Evolutionary conservation across 768 basidiomycete genomes (phyloP), one percentile per base, ranked within the genome.

Genomic region (Lentinula detonsa): DNA sequence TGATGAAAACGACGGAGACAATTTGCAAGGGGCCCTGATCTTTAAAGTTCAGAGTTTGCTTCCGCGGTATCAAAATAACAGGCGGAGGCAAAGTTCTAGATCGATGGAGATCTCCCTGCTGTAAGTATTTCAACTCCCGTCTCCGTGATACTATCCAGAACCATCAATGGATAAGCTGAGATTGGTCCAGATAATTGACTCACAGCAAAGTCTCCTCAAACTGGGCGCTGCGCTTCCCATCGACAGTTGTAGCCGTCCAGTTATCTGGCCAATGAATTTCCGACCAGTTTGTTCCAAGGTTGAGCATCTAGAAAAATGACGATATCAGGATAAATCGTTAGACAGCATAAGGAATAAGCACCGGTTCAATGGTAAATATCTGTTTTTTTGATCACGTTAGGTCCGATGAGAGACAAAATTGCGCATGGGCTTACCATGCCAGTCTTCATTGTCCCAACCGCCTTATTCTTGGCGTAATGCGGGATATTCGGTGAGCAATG

Each of bases 131-230:
- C 95, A 35, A 89, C 88, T 3, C 95, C 95, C 21, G 85, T 89
- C 67, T 95, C 94, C 33, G 95, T 97, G 67, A 98, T 87, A 57
- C 95, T 97, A 69, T 53, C 55, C 11, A 40, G 60, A 34, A 31
- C 28, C 42, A 39, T 7, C 33, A 60, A 62, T 56, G 63, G 51
- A 52, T 31, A 55, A 48, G 40, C 28, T 51, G 49, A 39, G 40
- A 59, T 42, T 34, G 28, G 46, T 65, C 46, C 16, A n/a, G 57
- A 59, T 15, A 54, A 15, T 21, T 54, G 42, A 83, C 93, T 67
- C 68, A 95, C 95, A 99, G 73, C 39, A 99, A 76, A 1, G 96
- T 98, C 69, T 99, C 97, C 72, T 99, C 97, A 70, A 98, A 99
- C 69, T 99, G 97, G 1, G 97, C 97, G 62, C 92, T 95, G 60